These are phyloP conservation scores for Pisolithus orientalis DNA, from an alignment of 768 basidiomycete species.

Conservation along the genomic window DNA sequence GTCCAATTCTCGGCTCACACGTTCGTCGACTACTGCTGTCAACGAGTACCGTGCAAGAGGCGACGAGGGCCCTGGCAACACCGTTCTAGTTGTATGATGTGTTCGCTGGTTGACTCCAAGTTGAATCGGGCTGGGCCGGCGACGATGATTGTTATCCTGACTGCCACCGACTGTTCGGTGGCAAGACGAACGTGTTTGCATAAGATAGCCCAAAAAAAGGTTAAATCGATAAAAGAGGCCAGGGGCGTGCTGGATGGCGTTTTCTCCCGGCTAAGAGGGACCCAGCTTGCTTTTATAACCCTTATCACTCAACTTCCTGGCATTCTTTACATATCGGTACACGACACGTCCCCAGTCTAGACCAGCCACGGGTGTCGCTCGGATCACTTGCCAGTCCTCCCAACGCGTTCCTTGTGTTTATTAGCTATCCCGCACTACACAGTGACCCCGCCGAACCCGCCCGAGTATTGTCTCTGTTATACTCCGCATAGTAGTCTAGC, in stretches of 20 bases:
- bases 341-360: constrained; percentile 2
- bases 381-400: constrained; percentile 5
- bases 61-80: constrained; percentile 11
- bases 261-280: constrained; percentile 1
- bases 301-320: constrained; percentile 13
- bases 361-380: constrained; percentile 8
- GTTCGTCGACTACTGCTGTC: constrained; percentile 1
- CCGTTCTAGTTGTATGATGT: background rate
- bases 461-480: background rate
- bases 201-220: constrained; percentile 7
- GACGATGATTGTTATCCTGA: constrained; percentile 13
- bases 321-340: constrained; percentile 25
- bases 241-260: constrained; percentile 1
- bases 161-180: constrained; percentile 11
- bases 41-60: constrained; percentile 16
- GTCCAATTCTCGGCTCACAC: constrained; percentile 7
- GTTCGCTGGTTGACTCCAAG: constrained; percentile 1
- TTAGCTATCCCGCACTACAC: too few relatives aligned
- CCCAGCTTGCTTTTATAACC: constrained; percentile 26
- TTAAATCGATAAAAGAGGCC: constrained; percentile 2
- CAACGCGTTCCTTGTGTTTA: background rate
- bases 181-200: constrained; percentile 31
- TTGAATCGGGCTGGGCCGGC: constrained; percentile 11
- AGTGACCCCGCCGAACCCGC: too few relatives aligned
- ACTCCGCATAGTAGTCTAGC: background rate